Conservation (phyloP, 805 yeast genomes). For the Kregervanrija delftensis region DNA sequence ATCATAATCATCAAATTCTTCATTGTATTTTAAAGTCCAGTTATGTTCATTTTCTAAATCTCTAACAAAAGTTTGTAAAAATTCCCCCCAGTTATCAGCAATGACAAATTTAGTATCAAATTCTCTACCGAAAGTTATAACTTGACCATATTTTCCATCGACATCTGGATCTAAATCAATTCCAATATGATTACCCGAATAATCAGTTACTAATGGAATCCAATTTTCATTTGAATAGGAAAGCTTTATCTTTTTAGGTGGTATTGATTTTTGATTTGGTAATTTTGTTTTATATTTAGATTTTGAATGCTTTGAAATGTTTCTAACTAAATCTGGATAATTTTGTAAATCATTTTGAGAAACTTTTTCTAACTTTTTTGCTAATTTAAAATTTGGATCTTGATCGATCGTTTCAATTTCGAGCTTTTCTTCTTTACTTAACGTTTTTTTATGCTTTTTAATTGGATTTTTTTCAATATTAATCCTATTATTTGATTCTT, state of each 20-base stretch:
- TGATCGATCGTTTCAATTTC: constrained; percentile 5
- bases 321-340: constrained; percentile 21
- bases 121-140: constrained; percentile 85
- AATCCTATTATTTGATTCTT: constrained; percentile 3
- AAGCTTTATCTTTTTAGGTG: constrained; percentile 61
- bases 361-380: constrained; percentile 10
- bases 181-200: constrained; percentile 82
- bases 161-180: constrained; percentile 77
- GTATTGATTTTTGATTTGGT: constrained; percentile 57
- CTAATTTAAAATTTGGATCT: constrained; percentile 16
- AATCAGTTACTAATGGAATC: constrained; percentile 85
- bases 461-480: neutral
- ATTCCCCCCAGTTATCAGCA: constrained; percentile 84
- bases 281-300: constrained; percentile 32
- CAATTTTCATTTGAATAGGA: constrained; percentile 78
- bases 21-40: constrained; percentile 56
- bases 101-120: constrained; percentile 79
- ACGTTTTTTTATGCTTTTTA: neutral
- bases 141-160: constrained; percentile 74
- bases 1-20: constrained; percentile 66
- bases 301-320: constrained; percentile 16
- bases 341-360: constrained; percentile 12
- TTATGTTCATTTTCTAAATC: constrained; percentile 68
- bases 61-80: constrained; percentile 68
- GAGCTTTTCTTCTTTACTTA: neutral